phyloP scores from a whole-genome alignment of 2,329 filamentous ascomycete genomes.

The Fusarium dimerum region DNA sequence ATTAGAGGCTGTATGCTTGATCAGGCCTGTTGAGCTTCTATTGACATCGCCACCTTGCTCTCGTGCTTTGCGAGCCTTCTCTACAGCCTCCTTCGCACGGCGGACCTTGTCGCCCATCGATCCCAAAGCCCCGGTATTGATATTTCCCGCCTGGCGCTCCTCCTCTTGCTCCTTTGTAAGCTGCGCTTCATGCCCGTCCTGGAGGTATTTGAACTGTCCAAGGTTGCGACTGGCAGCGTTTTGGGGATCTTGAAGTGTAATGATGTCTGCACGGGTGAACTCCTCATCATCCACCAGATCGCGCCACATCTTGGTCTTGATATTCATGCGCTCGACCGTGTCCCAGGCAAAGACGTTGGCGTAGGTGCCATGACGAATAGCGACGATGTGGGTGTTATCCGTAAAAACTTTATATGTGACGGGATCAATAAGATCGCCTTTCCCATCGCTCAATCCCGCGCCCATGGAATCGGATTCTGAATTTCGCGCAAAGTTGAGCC shows the following conservation, averaged over 20 bases:
- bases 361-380: slow-evolving; percentile 74
- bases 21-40: slow-evolving; percentile 46
- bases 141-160: slow-evolving; percentile 64
- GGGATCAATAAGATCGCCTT: slow-evolving; percentile 87
- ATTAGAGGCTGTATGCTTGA: slow-evolving; percentile 33
- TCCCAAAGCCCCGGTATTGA: slow-evolving; percentile 81
- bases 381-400: slow-evolving; percentile 96
- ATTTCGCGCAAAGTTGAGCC: slow-evolving; percentile 89
- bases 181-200: slow-evolving; percentile 73
- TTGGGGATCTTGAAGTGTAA: slow-evolving; percentile 94
- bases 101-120: slow-evolving; percentile 80
- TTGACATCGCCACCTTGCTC: slow-evolving; percentile 61
- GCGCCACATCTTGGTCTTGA: slow-evolving; percentile 94
- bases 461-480: slow-evolving; percentile 62
- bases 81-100: slow-evolving; percentile 91
- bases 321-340: slow-evolving; percentile 90
- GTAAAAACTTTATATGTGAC: slow-evolving; percentile 98
- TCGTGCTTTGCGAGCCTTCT: slow-evolving; percentile 78
- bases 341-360: slow-evolving; percentile 98
- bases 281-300: slow-evolving; percentile 86
- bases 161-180: slow-evolving; percentile 70
- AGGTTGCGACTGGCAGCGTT: slow-evolving; percentile 82
- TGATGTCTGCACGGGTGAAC: slow-evolving; percentile 88
- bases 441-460: slow-evolving; percentile 50
- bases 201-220: slow-evolving; percentile 83